Evolutionary conservation across 305 asterid species (phyloP).

Genomic region (Caryopteris hybrid): DNA sequence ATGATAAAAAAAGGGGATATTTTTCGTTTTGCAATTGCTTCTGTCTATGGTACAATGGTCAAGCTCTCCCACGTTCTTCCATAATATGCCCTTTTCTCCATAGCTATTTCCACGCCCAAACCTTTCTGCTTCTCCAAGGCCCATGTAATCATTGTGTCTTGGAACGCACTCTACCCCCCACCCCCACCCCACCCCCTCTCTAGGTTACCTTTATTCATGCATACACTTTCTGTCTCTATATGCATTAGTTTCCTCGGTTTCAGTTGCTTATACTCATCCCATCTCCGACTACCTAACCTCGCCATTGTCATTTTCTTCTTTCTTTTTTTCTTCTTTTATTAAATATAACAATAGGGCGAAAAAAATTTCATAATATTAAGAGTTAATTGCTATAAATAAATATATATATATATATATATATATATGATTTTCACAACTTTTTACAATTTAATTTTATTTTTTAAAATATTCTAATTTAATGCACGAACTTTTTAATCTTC

Average conservation of each 20-base stretch:
- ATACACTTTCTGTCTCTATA: constrained; percentile 18
- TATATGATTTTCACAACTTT: too few species aligned
- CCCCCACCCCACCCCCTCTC: not conserved
- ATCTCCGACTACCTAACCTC: not conserved
- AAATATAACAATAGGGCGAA: too few species aligned
- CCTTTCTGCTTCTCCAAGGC: constrained; percentile 55
- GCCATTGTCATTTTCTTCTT: constrained; percentile 2
- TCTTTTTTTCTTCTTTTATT: not conserved
- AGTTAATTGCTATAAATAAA: too few species aligned
- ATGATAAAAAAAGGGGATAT: too few species aligned
- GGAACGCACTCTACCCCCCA: constrained; percentile 50
- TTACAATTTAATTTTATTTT: too few species aligned
- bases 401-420: too few species aligned
- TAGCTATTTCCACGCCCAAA: constrained; percentile 61
- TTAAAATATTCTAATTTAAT: too few species aligned
- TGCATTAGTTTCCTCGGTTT: constrained; percentile 40
- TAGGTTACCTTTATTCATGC: not conserved
- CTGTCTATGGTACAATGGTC: not conserved
- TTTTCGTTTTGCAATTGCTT: too few species aligned
- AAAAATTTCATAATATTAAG: too few species aligned
- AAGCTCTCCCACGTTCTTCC: constrained; percentile 37
- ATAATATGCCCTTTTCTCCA: constrained; percentile 25
- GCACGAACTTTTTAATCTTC: too few species aligned
- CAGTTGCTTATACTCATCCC: constrained; percentile 40
- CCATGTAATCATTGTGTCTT: constrained; percentile 88